phyloP scores from a whole-genome alignment of 352 stramenopile species.

The Pythium insidiosum region DNA sequence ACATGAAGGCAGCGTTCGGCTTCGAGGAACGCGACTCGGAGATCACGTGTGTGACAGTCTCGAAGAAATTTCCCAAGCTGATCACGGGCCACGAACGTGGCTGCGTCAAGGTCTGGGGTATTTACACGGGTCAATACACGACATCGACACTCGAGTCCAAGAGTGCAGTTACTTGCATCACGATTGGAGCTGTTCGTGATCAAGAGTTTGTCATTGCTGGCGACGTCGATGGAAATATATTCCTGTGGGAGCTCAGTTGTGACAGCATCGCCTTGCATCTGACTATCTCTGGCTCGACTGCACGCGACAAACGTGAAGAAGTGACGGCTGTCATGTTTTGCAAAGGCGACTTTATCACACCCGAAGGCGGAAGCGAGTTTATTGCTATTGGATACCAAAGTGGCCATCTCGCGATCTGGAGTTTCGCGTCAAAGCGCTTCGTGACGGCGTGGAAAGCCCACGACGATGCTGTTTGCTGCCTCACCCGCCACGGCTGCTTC shows the following conservation, averaged over 20 bases:
- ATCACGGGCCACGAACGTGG: slow-evolving; percentile 56
- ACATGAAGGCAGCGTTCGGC: slow-evolving; percentile 46
- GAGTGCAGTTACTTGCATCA: slow-evolving; percentile 39
- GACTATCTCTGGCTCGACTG: slow-evolving; percentile 3
- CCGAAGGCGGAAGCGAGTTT: slow-evolving; percentile 34
- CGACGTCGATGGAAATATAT: slow-evolving; percentile 35
- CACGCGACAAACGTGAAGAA: slow-evolving; percentile 30
- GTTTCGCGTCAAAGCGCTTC: slow-evolving; percentile 30
- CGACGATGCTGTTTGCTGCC: slow-evolving; percentile 32
- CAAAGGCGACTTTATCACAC: slow-evolving; percentile 29
- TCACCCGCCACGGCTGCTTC: slow-evolving; percentile 59
- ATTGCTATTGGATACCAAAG: slow-evolving; percentile 43
- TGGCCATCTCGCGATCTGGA: slow-evolving; percentile 54
- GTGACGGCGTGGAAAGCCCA: slow-evolving; percentile 46
- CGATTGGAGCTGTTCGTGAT: slow-evolving; percentile 33
- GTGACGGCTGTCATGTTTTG: slow-evolving; percentile 46
- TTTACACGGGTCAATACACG: slow-evolving; percentile 44
- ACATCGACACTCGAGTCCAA: slow-evolving; percentile 15
- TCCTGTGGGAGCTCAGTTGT: slow-evolving; percentile 43
- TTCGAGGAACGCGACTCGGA: slow-evolving; percentile 66
- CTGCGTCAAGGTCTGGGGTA: slow-evolving; percentile 52
- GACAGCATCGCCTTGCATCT: slow-evolving; percentile 20
- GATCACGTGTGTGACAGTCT: slow-evolving; percentile 46
- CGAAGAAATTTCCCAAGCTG: slow-evolving; percentile 40
- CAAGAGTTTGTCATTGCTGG: slow-evolving; percentile 54